phyloP scores from a whole-genome alignment of 2,329 filamentous ascomycete species.

The Alternaria ethzedia region DNA sequence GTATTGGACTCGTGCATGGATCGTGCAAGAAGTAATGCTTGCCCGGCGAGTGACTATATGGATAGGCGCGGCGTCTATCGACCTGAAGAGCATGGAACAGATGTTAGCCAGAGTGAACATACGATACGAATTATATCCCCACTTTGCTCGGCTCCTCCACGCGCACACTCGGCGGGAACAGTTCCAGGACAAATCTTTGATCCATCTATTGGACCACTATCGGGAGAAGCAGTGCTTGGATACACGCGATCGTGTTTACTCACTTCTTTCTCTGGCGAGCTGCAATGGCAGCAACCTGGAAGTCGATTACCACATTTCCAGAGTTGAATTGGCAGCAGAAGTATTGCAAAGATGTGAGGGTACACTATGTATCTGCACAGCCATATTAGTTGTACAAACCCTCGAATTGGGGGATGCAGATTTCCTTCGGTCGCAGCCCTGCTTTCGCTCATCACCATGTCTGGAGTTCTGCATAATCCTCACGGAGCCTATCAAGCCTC shows the following conservation, averaged over 20 bases:
- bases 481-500: too few species aligned
- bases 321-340: background rate
- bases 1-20: constrained; percentile 9
- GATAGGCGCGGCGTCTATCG: background rate
- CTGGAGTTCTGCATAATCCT: background rate
- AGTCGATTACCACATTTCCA: background rate
- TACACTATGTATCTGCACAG: background rate
- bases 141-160: background rate
- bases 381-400: background rate
- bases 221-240: constrained; percentile 2
- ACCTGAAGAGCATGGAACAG: background rate
- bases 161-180: background rate
- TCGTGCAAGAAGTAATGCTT: constrained; percentile 7
- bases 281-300: background rate
- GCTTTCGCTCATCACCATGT: background rate
- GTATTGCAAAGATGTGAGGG: background rate
- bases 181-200: background rate
- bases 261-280: constrained; percentile 3
- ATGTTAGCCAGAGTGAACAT: too few species aligned
- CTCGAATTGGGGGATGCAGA: background rate
- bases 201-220: background rate
- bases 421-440: background rate
- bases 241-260: constrained; percentile 11
- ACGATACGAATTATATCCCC: too few species aligned
- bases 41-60: background rate